phyloP scores from a whole-genome alignment of 441 rosid species.

The Capsella rubella region DNA sequence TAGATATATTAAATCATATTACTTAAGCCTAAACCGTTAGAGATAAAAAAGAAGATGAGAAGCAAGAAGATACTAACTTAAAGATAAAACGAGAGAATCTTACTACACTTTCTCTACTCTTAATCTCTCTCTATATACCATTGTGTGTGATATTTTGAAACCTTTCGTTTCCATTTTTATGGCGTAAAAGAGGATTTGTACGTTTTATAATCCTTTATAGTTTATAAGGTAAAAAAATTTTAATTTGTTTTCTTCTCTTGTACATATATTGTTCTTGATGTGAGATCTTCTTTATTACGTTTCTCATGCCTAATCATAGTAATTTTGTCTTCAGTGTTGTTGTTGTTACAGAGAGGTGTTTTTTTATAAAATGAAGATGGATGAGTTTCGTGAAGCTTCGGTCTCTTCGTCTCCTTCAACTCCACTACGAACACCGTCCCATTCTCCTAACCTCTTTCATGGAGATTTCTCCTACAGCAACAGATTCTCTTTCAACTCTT shows the following conservation, averaged over 20 bases:
- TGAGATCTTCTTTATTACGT: background rate
- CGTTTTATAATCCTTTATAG: background rate
- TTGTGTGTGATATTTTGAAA: background rate
- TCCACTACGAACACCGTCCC: slow-evolving; percentile 31
- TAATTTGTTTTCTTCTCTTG: too few relatives aligned
- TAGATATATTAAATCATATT: background rate
- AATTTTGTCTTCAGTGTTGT: background rate
- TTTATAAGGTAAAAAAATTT: background rate
- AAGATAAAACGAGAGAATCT: background rate
- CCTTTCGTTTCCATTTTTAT: slow-evolving; percentile 14
- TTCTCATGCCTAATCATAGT: background rate
- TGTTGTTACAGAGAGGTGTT: background rate
- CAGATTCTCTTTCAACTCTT: slow-evolving; percentile 49
- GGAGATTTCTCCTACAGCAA: slow-evolving; percentile 41
- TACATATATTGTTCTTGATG: background rate
- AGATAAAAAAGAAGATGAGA: background rate
- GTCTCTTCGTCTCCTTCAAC: slow-evolving; percentile 17
- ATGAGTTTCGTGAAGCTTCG: slow-evolving; percentile 31
- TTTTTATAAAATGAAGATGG: slow-evolving; percentile 29
- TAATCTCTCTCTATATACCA: background rate
- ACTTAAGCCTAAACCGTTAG: slow-evolving; percentile 1
- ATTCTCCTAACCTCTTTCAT: slow-evolving; percentile 19
- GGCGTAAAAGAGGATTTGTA: slow-evolving; percentile 13
- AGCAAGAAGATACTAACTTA: background rate
- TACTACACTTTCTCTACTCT: background rate